A percentile compares a stretch with the other conserved stretches of the same genome.
These are phyloP conservation scores for Malus asiatica DNA, from an alignment of 306 rosid species.

Conservation along the genomic window DNA sequence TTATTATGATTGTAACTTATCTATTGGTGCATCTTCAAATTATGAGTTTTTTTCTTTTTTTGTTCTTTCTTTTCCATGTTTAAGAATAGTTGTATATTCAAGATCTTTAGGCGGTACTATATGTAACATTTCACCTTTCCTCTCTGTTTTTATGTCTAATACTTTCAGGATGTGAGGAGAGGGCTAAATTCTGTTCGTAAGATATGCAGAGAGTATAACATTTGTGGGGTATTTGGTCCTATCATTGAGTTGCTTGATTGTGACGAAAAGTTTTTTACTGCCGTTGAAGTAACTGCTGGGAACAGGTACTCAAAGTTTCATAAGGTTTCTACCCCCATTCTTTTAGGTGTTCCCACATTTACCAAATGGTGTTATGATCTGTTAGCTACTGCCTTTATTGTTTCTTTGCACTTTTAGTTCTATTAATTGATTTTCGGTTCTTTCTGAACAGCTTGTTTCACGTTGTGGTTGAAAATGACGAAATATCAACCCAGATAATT, in stretches of 20 bases:
- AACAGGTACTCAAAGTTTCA: constrained; percentile 48
- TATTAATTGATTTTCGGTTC: constrained; percentile 9
- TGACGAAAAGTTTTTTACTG: constrained; percentile 86
- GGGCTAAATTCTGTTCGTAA: constrained; percentile 86
- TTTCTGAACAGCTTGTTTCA: constrained; percentile 79
- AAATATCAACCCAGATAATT: constrained; percentile 85
- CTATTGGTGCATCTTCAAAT: neutral
- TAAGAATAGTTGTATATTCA: neutral
- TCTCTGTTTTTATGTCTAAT: neutral
- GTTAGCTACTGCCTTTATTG: neutral
- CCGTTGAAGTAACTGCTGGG: constrained; percentile 97
- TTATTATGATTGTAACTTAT: neutral
- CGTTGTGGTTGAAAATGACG: constrained; percentile 92
- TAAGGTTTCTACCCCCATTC: neutral
- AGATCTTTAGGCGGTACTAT: neutral
- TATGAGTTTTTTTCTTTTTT: neutral
- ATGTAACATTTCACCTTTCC: neutral
- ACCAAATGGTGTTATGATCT: neutral
- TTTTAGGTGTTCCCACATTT: neutral
- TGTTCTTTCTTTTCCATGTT: neutral
- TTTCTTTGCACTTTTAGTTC: neutral
- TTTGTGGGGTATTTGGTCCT: constrained; percentile 90
- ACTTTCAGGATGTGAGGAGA: constrained; percentile 82
- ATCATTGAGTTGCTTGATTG: constrained; percentile 88
- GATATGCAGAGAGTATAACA: constrained; percentile 59